Conservation (phyloP, 345 rosid species). For the Sonneratia alba region DNA sequence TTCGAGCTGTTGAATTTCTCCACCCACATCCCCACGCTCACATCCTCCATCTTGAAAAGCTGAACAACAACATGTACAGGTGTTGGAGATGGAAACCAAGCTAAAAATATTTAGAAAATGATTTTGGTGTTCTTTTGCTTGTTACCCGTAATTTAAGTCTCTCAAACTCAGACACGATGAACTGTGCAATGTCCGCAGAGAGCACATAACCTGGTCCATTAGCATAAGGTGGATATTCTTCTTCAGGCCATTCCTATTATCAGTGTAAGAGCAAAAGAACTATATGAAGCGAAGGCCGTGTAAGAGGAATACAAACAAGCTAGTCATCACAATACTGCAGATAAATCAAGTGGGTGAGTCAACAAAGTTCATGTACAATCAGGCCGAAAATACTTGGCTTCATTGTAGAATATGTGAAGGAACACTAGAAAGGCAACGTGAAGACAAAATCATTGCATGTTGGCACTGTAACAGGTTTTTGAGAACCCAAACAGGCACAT, state of each 20-base stretch:
- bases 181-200: conserved; percentile 65
- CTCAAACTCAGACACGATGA: conserved; percentile 72
- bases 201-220: conserved; percentile 90
- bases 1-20: conserved; percentile 76
- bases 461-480: not conserved
- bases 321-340: not conserved
- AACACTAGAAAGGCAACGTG: not conserved
- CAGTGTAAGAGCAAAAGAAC: conserved; percentile 10
- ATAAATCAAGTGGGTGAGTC: not conserved
- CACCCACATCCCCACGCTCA: conserved; percentile 99
- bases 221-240: conserved; percentile 92
- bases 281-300: not conserved
- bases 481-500: too few species aligned
- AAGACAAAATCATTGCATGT: not conserved
- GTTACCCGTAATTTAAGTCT: conserved; percentile 63
- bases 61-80: conserved; percentile 19
- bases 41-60: conserved; percentile 99
- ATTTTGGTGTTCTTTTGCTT: not conserved
- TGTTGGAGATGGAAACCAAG: not conserved
- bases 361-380: not conserved
- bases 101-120: not conserved
- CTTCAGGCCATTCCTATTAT: conserved; percentile 90
- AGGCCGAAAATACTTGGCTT: not conserved
- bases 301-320: not conserved
- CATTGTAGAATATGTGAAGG: not conserved